Percentiles rank a stretch among this genome's conserved stretches.
These are phyloP conservation scores for Leptographium galeiforme DNA, from an alignment of 2,329 filamentous ascomycete genomes.

Conservation along the genomic window DNA sequence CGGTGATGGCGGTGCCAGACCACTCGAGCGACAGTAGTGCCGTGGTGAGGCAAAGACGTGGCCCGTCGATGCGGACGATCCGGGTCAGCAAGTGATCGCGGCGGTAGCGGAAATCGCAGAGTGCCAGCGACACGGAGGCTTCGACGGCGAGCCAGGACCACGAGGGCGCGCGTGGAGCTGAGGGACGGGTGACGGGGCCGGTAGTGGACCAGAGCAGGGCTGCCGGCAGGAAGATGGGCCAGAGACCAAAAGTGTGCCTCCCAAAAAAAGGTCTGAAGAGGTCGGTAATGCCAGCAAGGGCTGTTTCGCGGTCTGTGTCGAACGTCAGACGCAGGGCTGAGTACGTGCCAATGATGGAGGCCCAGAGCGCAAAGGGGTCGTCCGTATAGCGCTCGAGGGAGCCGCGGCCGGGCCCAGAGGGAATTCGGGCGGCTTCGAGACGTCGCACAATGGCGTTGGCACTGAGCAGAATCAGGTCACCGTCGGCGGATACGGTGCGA, in stretches of 20 bases:
- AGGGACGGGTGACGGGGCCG: neutral
- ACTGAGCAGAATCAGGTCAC: neutral
- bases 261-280: neutral
- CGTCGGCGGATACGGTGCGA: neutral
- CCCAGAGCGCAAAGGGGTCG: neutral
- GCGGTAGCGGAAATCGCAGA: neutral
- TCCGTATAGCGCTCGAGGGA: neutral
- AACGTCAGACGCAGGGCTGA: neutral
- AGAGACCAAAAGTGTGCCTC: neutral
- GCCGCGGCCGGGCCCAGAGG: neutral
- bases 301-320: no score
- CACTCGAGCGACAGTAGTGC: no score
- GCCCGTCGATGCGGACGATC: neutral
- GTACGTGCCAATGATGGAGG: neutral
- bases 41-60: no score
- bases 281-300: no score
- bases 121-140: neutral
- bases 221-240: neutral
- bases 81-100: neutral
- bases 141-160: neutral
- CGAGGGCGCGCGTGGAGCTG: neutral
- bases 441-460: neutral
- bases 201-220: neutral
- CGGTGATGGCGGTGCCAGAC: no score
- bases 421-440: neutral